Conservation (phyloP, 2,329 filamentous ascomycete species). For the Blumeria graminis region DNA sequence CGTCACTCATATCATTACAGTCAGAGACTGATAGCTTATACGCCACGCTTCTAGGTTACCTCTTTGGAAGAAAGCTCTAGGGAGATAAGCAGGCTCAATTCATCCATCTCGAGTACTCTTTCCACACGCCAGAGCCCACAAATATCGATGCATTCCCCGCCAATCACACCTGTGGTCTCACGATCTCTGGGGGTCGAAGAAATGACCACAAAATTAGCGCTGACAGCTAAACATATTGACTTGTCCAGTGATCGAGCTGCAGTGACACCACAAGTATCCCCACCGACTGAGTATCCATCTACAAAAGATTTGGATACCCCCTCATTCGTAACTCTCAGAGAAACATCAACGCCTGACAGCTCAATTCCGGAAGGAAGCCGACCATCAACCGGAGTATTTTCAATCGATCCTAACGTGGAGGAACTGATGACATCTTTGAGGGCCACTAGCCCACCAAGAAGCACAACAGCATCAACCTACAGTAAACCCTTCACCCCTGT, state of each 20-base stretch:
- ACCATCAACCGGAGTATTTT: conserved; percentile 12
- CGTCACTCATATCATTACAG: conserved; percentile 8
- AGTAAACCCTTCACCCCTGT: conserved; percentile 55
- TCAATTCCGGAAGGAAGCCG: conserved; percentile 5
- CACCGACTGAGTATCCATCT: conserved; percentile 25
- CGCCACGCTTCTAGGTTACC: conserved; percentile 27
- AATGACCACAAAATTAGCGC: not conserved
- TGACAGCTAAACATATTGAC: conserved; percentile 14
- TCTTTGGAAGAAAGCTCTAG: conserved; percentile 33
- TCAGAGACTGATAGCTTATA: conserved; percentile 14
- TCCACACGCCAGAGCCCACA: conserved; percentile 46
- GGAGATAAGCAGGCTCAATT: conserved; percentile 38
- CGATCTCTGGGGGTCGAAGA: conserved; percentile 26
- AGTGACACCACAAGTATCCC: conserved; percentile 47
- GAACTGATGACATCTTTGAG: conserved; percentile 30
- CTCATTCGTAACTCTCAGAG: conserved; percentile 13
- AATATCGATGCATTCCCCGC: conserved; percentile 59
- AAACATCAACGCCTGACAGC: conserved; percentile 9
- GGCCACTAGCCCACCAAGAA: conserved; percentile 39
- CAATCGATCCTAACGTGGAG: conserved; percentile 16
- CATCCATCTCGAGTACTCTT: conserved; percentile 35
- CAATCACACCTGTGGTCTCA: conserved; percentile 67
- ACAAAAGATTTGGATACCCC: conserved; percentile 12
- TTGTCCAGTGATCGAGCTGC: conserved; percentile 18
- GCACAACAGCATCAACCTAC: conserved; percentile 35